Base-by-base conservation (phyloP, 2,329 filamentous ascomycete species). In the Neofusicoccum laricinum region DNA sequence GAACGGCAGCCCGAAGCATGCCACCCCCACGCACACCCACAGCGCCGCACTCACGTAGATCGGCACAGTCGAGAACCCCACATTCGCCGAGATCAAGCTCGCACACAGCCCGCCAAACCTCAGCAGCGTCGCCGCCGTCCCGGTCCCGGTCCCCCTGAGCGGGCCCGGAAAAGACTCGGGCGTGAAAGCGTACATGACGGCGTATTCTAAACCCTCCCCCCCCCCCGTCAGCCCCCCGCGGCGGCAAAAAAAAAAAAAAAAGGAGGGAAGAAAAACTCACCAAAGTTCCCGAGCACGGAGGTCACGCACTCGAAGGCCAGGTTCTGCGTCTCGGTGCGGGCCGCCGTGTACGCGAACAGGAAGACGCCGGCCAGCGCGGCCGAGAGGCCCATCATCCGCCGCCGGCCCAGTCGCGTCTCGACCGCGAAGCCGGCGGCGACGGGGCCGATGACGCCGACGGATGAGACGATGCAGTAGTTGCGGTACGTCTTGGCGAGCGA, bases 141-240 rank as follows among this genome's bases (percentile, higher is more conserved):
- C 83, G 1, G 81, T 82, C 5, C 82, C 85, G 0, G 84, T 85
- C 2, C 84, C 85, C 0, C 85, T 77, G 49, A 84, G 78, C 0
- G 84, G 82, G 2, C 81, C 83, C 0, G 84, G 84, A 72, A 87
- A 87, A 0, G 83, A 83, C 68, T 87, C 84, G 0, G 85, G 85
- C 0, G 85, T 87, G 72, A 79, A 82, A 0, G 78, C 80, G 61
- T 80, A 82, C 48, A 77, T 72, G 19, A 77, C 70, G 1, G 73
- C 75, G 61, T 77, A 77, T 41, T 66, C 64, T n/a, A n/a, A n/a
- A n/a, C n/a, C n/a, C n/a, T n/a, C n/a, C n/a, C n/a, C n/a, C n/a
- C n/a, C n/a, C n/a, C n/a, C n/a, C n/a, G n/a, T n/a, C n/a, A n/a
- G n/a, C n/a, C n/a, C n/a, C n/a, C n/a, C n/a, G n/a, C n/a, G n/a